Evolutionary conservation across 2,329 filamentous ascomycete genomes (phyloP).

Genomic region (Coccinonectria pachysandricola): DNA sequence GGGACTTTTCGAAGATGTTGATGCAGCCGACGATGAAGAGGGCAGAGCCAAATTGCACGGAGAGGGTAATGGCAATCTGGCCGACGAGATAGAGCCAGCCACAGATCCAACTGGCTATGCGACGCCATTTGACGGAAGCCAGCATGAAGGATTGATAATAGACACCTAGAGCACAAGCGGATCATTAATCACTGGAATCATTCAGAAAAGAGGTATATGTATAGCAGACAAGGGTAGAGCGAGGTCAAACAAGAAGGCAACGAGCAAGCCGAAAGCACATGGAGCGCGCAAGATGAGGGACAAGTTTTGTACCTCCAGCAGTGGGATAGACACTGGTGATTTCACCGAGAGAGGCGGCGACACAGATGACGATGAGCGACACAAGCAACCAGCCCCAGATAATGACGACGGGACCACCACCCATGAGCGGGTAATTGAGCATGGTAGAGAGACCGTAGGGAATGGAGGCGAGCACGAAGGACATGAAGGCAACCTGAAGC

Average conservation of each 20-base stretch:
- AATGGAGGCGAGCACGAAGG: slow-evolving; percentile 64
- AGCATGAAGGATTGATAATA: slow-evolving; percentile 76
- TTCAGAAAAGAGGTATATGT: no score
- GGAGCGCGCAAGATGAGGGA: neutral
- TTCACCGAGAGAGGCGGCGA: slow-evolving; percentile 61
- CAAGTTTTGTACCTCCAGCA: slow-evolving; percentile 47
- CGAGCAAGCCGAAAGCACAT: neutral
- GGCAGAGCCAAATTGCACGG: slow-evolving; percentile 72
- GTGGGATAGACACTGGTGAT: slow-evolving; percentile 69
- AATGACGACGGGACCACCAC: slow-evolving; percentile 57
- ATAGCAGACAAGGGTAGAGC: slow-evolving; percentile 1
- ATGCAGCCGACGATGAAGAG: slow-evolving; percentile 49
- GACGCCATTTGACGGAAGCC: slow-evolving; percentile 48
- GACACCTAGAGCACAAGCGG: slow-evolving; percentile 31
- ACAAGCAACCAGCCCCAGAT: slow-evolving; percentile 65
- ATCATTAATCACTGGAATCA: no score
- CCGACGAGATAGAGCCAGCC: slow-evolving; percentile 71
- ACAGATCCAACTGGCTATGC: slow-evolving; percentile 58
- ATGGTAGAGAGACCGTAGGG: slow-evolving; percentile 66
- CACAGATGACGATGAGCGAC: slow-evolving; percentile 59
- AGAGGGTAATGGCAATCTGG: slow-evolving; percentile 73
- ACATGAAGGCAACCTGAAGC: slow-evolving; percentile 63
- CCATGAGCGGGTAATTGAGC: slow-evolving; percentile 54
- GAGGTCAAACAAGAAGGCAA: slow-evolving; percentile 1
- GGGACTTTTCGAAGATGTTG: slow-evolving; percentile 41